A percentile compares a stretch with the other conserved stretches of the same genome.
Conservation (phyloP, 2,329 filamentous ascomycete genomes). For the Epicoccum sorghinum region DNA sequence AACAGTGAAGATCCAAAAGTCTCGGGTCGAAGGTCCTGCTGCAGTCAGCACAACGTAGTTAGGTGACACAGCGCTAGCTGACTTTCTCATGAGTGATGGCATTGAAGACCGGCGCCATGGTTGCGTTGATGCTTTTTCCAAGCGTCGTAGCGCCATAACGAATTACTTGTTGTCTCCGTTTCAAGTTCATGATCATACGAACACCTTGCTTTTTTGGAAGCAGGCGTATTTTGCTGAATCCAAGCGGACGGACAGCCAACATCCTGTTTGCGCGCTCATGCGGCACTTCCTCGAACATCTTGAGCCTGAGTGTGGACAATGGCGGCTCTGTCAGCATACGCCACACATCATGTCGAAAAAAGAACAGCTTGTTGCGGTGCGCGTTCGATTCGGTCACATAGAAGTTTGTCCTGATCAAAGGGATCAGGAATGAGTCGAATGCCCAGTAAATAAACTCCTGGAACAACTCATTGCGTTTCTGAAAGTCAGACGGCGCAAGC, state of each 20-base stretch:
- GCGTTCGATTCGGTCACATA: constrained; percentile 90
- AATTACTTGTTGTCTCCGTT: constrained; percentile 63
- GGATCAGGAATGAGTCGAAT: constrained; percentile 90
- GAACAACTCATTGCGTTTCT: constrained; percentile 79
- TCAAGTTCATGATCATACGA: constrained; percentile 86
- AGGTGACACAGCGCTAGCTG: constrained; percentile 14
- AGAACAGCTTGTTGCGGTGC: constrained; percentile 83
- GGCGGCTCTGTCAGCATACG: constrained; percentile 74
- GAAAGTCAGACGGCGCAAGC: constrained; percentile 71
- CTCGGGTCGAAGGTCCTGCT: constrained; percentile 51
- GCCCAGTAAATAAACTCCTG: constrained; percentile 88
- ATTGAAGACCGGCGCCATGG: constrained; percentile 75
- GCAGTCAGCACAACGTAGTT: constrained; percentile 11
- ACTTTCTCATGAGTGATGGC: constrained; percentile 81
- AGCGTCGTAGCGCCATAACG: constrained; percentile 62
- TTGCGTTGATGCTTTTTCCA: constrained; percentile 70
- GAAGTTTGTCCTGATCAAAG: constrained; percentile 84
- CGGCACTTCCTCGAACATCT: constrained; percentile 80
- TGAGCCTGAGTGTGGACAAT: constrained; percentile 68
- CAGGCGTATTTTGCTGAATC: constrained; percentile 78
- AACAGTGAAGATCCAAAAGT: constrained; percentile 80
- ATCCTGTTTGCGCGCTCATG: constrained; percentile 61
- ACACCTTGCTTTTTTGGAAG: constrained; percentile 80
- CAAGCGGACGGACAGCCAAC: constrained; percentile 68
- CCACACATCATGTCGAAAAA: constrained; percentile 96